Percentiles rank a stretch among this genome's conserved stretches.
Evolutionary conservation across 106 monocot species (phyloP).

Genomic region (Iris macrosiphon): DNA sequence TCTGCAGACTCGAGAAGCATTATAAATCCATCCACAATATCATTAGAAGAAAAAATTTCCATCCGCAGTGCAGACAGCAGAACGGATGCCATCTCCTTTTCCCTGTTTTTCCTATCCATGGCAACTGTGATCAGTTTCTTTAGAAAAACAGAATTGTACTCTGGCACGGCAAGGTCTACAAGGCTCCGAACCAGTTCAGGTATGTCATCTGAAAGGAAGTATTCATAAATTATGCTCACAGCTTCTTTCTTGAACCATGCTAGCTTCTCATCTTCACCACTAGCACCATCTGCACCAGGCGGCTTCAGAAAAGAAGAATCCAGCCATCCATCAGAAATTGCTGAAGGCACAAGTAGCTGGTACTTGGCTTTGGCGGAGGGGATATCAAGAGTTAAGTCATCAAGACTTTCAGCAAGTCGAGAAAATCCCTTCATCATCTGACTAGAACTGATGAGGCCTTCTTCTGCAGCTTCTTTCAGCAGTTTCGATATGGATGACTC

Average conservation of each 20-base stretch:
- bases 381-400: slow-evolving; percentile 84
- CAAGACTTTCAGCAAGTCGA: slow-evolving; percentile 63
- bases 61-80: slow-evolving; percentile 62
- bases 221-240: slow-evolving; percentile 73
- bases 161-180: slow-evolving; percentile 54
- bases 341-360: slow-evolving; percentile 37
- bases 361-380: slow-evolving; percentile 66
- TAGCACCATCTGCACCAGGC: slow-evolving; percentile 21
- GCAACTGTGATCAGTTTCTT: slow-evolving; percentile 91
- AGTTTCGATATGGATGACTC: slow-evolving; percentile 54
- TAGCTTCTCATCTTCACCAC: slow-evolving; percentile 46
- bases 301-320: slow-evolving; percentile 49
- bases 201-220: slow-evolving; percentile 82
- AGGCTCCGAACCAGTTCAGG: slow-evolving; percentile 75
- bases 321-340: slow-evolving; percentile 73
- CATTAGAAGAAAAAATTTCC: slow-evolving; percentile 63
- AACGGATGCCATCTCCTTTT: slow-evolving; percentile 95
- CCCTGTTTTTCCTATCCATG: slow-evolving; percentile 93
- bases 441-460: slow-evolving; percentile 78
- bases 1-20: slow-evolving; percentile 89
- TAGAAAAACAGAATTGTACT: slow-evolving; percentile 71
- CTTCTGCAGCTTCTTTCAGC: slow-evolving; percentile 73
- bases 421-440: slow-evolving; percentile 86
- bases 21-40: slow-evolving; percentile 72
- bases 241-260: slow-evolving; percentile 56